Conservation (phyloP, 75 land plant species). For the Sequoiadendron giganteum region DNA sequence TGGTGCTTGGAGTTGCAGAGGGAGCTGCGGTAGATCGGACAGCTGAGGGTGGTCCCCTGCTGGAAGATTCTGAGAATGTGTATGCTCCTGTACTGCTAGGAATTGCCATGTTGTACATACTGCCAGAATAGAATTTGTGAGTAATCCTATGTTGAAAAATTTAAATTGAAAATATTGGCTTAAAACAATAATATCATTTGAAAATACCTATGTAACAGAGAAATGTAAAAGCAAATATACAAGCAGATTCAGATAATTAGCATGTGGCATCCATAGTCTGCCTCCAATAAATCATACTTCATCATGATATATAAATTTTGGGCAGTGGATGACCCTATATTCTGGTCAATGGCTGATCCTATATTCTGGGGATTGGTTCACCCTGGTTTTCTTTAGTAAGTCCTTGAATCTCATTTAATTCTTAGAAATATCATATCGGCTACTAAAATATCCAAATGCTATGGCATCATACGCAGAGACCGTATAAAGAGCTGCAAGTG, state of each 20-base stretch:
- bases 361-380: background rate
- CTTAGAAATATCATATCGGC: background rate
- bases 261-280: background rate
- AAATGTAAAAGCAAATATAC: background rate
- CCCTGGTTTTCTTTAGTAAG: background rate
- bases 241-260: background rate
- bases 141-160: background rate
- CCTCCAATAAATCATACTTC: background rate
- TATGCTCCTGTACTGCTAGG: background rate
- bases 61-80: background rate
- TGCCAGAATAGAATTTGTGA: background rate
- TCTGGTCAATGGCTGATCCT: background rate
- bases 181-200: background rate
- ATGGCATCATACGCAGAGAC: background rate
- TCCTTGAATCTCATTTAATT: background rate
- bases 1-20: background rate
- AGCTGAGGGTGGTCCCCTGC: background rate
- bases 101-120: constrained; percentile 2
- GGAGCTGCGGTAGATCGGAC: background rate
- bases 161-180: background rate
- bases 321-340: background rate
- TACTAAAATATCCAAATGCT: background rate
- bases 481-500: background rate
- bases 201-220: background rate
- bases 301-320: background rate